These are phyloP conservation scores for Talaromyces pinophilus DNA, from an alignment of 2,329 filamentous ascomycete genomes.

Conservation along the genomic window DNA sequence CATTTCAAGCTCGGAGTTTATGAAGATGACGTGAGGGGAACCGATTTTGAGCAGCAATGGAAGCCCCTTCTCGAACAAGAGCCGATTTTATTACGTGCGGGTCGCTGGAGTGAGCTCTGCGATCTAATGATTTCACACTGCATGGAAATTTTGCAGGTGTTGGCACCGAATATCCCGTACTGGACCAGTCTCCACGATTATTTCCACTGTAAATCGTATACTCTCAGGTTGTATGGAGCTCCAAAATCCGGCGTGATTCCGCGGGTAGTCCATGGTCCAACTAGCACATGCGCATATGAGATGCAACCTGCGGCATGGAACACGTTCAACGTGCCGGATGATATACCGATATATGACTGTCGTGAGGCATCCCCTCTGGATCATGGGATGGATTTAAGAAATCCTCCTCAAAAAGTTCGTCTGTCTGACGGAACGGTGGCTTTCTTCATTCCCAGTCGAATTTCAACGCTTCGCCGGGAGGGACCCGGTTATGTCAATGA, in stretches of 20 bases:
- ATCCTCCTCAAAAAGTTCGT: background rate
- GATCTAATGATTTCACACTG: background rate
- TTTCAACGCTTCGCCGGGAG: background rate
- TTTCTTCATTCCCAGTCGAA: background rate
- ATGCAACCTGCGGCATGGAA: slow-evolving; percentile 1
- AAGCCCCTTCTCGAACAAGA: background rate
- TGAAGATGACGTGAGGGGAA: background rate
- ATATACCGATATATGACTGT: background rate
- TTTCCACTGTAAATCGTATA: background rate
- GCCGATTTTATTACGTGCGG: background rate
- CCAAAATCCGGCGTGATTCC: background rate
- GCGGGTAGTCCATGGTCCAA: background rate
- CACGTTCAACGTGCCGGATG: background rate
- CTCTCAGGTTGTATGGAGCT: background rate
- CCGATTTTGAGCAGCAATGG: background rate
- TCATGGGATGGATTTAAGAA: background rate
- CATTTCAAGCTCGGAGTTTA: background rate
- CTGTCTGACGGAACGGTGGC: background rate
- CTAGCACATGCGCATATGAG: background rate
- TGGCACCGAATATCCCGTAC: background rate
- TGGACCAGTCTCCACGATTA: background rate
- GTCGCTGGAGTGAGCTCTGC: background rate
- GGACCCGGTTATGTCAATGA: background rate
- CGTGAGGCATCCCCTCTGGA: background rate
- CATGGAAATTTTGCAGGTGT: background rate